Evolutionary conservation across 768 basidiomycete genomes (phyloP).

Genomic region (Termitomyces sp.): DNA sequence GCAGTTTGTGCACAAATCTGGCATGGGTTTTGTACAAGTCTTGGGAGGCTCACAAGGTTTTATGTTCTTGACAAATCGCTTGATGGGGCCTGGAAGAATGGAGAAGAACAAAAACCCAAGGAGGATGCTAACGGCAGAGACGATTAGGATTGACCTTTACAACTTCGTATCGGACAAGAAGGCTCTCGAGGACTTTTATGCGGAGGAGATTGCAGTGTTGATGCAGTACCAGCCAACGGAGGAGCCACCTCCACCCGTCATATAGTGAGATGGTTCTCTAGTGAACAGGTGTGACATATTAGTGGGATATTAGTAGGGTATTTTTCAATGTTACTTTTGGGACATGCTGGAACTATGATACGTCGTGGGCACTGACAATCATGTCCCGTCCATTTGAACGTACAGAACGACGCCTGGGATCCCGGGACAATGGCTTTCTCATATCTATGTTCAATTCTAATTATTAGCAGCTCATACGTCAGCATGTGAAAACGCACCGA

Average conservation of each 20-base stretch:
- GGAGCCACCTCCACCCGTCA: slow-evolving; percentile 53
- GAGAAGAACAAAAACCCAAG: slow-evolving; percentile 56
- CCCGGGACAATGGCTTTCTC: slow-evolving; percentile 72
- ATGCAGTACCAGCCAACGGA: slow-evolving; percentile 29
- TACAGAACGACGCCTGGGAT: slow-evolving; percentile 59
- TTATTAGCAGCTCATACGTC: not conserved
- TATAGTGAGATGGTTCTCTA: slow-evolving; percentile 23
- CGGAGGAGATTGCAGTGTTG: slow-evolving; percentile 59
- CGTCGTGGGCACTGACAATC: slow-evolving; percentile 60
- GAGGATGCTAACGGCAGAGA: slow-evolving; percentile 57
- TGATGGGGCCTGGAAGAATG: slow-evolving; percentile 71
- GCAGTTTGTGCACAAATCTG: slow-evolving; percentile 90
- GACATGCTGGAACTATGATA: slow-evolving; percentile 31
- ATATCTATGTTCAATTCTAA: slow-evolving; percentile 37
- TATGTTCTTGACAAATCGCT: slow-evolving; percentile 84
- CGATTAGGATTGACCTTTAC: slow-evolving; percentile 56
- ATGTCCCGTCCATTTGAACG: slow-evolving; percentile 72
- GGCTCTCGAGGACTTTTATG: slow-evolving; percentile 64
- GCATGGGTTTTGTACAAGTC: slow-evolving; percentile 88
- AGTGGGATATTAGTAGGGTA: not conserved
- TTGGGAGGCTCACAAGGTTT: slow-evolving; percentile 78
- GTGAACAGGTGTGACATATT: slow-evolving; percentile 5
- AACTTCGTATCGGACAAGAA: slow-evolving; percentile 62
- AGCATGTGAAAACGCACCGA: slow-evolving; percentile 53
- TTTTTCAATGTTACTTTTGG: slow-evolving; percentile 9